These are phyloP conservation scores for Echria macrotheca DNA, from an alignment of 495 filamentous ascomycete genomes.

Conservation along the genomic window DNA sequence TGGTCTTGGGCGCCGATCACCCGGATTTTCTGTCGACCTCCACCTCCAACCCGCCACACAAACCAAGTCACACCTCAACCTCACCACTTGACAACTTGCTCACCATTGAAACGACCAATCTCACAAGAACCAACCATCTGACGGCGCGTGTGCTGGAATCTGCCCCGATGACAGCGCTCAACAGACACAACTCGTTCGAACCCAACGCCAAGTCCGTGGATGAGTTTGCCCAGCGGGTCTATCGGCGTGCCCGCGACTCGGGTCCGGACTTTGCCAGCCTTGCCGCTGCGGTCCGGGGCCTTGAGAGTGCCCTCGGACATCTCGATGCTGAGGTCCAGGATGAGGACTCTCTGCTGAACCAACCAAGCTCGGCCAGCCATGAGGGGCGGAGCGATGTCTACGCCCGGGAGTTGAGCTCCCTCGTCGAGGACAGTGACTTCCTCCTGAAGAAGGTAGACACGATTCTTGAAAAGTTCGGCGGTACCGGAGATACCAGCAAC, in stretches of 20 bases:
- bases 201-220: conserved; percentile 39
- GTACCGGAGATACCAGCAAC: conserved; percentile 10
- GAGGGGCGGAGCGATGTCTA: conserved; percentile 26
- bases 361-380: conserved; percentile 15
- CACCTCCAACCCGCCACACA: no score
- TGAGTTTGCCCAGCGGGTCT: conserved; percentile 34
- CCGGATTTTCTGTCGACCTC: no score
- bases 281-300: conserved; percentile 33
- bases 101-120: no score
- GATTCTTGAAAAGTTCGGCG: conserved; percentile 38
- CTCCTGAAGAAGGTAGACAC: conserved; percentile 43
- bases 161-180: conserved; percentile 20
- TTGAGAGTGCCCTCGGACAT: conserved; percentile 45
- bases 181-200: conserved; percentile 11
- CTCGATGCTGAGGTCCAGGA: conserved; percentile 46
- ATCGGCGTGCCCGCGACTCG: conserved; percentile 33
- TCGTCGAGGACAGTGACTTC: conserved; percentile 46
- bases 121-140: no score
- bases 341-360: conserved; percentile 42
- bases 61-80: background rate
- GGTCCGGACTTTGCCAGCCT: conserved; percentile 34
- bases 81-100: background rate
- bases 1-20: no score
- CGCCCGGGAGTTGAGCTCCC: conserved; percentile 35
- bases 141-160: background rate